phyloP scores from a whole-genome alignment of 2,329 filamentous ascomycete genomes.

The Fusarium globosum region DNA sequence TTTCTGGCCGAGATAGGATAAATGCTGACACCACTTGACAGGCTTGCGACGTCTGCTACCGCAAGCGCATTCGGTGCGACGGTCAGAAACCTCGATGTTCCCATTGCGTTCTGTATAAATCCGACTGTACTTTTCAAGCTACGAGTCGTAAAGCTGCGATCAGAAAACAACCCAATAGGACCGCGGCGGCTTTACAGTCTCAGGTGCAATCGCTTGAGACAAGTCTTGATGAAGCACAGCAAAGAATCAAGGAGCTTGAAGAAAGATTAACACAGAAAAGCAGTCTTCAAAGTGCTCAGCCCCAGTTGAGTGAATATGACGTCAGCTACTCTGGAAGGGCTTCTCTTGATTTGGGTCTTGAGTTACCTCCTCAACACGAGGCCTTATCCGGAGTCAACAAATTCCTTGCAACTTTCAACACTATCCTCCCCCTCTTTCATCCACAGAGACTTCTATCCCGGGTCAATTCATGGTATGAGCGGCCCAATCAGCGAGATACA shows the following conservation, averaged over 20 bases:
- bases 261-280: background rate
- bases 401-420: slow-evolving; percentile 16
- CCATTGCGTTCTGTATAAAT: slow-evolving; percentile 8
- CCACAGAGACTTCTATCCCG: background rate
- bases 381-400: background rate
- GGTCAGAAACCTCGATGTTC: slow-evolving; percentile 18
- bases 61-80: slow-evolving; percentile 32
- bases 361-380: background rate
- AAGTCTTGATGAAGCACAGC: background rate
- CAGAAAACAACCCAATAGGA: rapidly evolving
- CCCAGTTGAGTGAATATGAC: rapidly evolving
- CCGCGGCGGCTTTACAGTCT: background rate
- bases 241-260: slow-evolving; percentile 1
- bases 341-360: background rate
- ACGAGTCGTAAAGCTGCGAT: background rate
- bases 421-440: slow-evolving; percentile 21
- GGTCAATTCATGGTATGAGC: background rate
- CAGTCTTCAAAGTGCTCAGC: rapidly evolving
- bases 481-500: background rate
- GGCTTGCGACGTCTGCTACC: slow-evolving; percentile 35
- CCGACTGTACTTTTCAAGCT: slow-evolving; percentile 3
- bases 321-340: background rate
- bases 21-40: background rate
- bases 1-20: rapidly evolving
- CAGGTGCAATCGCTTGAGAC: background rate